Conservation (phyloP, 257 asterid species). For the Fraxinus pennsylvanica region DNA sequence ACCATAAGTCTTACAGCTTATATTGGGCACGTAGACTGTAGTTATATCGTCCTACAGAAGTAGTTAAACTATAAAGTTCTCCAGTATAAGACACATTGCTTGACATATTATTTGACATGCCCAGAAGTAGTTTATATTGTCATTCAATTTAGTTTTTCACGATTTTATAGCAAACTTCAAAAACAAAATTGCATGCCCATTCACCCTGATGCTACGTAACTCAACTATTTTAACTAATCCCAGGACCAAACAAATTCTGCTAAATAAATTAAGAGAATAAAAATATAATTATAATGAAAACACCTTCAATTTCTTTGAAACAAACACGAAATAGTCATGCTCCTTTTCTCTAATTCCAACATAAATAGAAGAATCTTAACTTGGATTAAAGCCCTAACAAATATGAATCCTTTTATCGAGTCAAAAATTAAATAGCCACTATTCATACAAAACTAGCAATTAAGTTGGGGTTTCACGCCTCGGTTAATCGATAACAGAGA, state of each 20-base stretch:
- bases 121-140: too few relatives aligned
- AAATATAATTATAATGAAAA: too few relatives aligned
- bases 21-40: not conserved
- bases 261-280: too few relatives aligned
- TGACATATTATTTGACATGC: not conserved
- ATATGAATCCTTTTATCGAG: too few relatives aligned
- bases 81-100: not conserved
- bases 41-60: not conserved
- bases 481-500: too few relatives aligned
- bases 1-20: not conserved
- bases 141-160: too few relatives aligned
- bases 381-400: not conserved
- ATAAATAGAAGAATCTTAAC: too few relatives aligned
- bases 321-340: not conserved
- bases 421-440: too few relatives aligned
- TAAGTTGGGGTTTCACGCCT: too few relatives aligned
- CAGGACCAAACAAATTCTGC: not conserved
- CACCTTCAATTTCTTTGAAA: not conserved
- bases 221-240: not conserved
- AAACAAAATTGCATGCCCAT: not conserved
- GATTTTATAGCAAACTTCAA: not conserved
- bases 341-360: not conserved
- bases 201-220: too few relatives aligned
- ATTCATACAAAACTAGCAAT: too few relatives aligned
- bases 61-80: not conserved